A percentile compares a stretch with the other conserved stretches of the same genome.
These are phyloP conservation scores for Hanseniaspora gamundiae DNA, from an alignment of 1,139 yeast genomes.

Conservation along the genomic window DNA sequence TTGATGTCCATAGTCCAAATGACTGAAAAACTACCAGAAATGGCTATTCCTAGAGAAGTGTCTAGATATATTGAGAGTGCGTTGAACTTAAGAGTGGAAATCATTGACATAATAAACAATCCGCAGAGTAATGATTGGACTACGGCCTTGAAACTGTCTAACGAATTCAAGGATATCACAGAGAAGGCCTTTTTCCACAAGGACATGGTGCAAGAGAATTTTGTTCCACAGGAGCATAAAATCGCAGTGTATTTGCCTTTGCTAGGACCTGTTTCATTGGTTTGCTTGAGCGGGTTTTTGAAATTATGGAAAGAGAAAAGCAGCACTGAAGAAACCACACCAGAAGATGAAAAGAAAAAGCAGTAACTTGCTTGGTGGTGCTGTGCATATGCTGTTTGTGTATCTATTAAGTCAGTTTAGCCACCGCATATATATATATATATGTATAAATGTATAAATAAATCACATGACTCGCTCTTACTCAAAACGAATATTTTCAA, in stretches of 20 bases:
- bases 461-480: not conserved
- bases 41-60: constrained; percentile 57
- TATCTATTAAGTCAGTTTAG: no score
- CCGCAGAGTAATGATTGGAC: constrained; percentile 25
- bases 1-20: constrained; percentile 60
- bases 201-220: constrained; percentile 89
- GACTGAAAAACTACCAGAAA: constrained; percentile 55
- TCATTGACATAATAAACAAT: constrained; percentile 21
- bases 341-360: constrained; percentile 12
- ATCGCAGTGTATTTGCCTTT: constrained; percentile 86
- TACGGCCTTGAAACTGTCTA: constrained; percentile 41
- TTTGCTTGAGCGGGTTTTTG: constrained; percentile 44
- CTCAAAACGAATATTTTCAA: no score
- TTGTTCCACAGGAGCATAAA: constrained; percentile 90
- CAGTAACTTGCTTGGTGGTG: no score
- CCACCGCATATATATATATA: not conserved
- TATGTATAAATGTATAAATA: not conserved
- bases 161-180: constrained; percentile 42
- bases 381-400: no score
- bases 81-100: constrained; percentile 22
- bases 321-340: constrained; percentile 4
- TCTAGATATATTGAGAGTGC: constrained; percentile 24
- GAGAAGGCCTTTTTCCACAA: constrained; percentile 83
- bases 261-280: constrained; percentile 71
- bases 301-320: constrained; percentile 29